Evolutionary conservation across 2,329 filamentous ascomycete species (phyloP), one percentile per base, ranked within the genome.

Genomic region (Pseudovirgaria hyperparasitica): DNA sequence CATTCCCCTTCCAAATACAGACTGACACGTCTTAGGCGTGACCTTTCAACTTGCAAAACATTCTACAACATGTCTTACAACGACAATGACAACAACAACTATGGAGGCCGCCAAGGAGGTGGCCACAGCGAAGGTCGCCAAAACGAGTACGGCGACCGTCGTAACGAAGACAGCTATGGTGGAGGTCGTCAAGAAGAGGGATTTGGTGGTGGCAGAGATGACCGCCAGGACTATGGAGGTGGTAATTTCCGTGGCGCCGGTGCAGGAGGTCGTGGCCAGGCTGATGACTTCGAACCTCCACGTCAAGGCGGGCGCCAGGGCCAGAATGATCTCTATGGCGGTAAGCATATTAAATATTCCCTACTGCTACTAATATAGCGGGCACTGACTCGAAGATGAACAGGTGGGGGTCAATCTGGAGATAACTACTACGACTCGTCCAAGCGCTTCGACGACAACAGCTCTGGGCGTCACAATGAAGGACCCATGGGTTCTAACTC

Each of bases 401-500:
- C 30, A 25, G 31, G 31, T 8, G 31, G 31, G 3, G 18, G 9
- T 6, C 25, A 27, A 9, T n/a, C 7, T n/a, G 29, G 22, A 9
- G 26, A 23, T 17, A 28, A 32, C 20, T 35, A 38, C 26, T 33
- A 35, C 23, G 26, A 36, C 16, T 13, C 27, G 10, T 24, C 30
- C 10, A 11, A 30, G n/a, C 16, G 22, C 4, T 33, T 5, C 22
- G 25, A 26, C 12, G 19, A 23, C 24, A 26, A 24, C 17, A 24
- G 29, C 6, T 13, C 26, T n/a, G 16, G 23, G 8, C 25, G 25
- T 5, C 49, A 40, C 33, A 41, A 43, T 7, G 39, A 43, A 31
- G 41, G 36, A 17, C 14, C 41, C 39, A 51, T 22, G 47, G 50
- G 27, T 39, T 55, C 20, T 58, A n/a, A 53, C 9, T 51, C 51